These are phyloP conservation scores for Thozetella sp. DNA, from an alignment of 495 filamentous ascomycete species.

Conservation along the genomic window DNA sequence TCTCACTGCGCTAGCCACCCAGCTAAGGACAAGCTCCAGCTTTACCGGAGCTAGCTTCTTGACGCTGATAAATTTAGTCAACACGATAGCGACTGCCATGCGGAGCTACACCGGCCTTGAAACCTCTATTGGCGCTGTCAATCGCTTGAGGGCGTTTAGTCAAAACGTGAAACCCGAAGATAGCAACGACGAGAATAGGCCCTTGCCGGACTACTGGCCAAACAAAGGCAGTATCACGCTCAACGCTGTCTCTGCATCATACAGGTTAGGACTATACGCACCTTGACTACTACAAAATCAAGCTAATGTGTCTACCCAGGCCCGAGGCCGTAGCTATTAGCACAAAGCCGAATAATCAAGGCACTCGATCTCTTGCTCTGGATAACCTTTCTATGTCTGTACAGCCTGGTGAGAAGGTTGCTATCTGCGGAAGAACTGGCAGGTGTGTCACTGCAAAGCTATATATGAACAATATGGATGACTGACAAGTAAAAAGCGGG, in stretches of 20 bases:
- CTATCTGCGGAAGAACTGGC: constrained; percentile 38
- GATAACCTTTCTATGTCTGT: constrained; percentile 26
- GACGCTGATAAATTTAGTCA: constrained; percentile 17
- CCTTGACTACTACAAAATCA: neutral
- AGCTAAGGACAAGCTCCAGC: constrained; percentile 42
- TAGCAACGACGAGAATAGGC: constrained; percentile 35
- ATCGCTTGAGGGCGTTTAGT: constrained; percentile 49
- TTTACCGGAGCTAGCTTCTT: constrained; percentile 54
- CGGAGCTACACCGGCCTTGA: constrained; percentile 37
- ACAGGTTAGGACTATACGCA: constrained; percentile 6
- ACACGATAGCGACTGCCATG: constrained; percentile 10
- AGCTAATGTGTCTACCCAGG: neutral
- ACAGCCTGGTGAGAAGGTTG: constrained; percentile 30
- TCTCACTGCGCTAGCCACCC: constrained; percentile 46
- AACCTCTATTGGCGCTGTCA: constrained; percentile 53
- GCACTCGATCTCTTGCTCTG: constrained; percentile 9
- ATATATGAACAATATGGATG: neutral
- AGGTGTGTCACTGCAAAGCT: neutral
- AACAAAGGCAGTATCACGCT: constrained; percentile 18
- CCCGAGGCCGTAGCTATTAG: constrained; percentile 4
- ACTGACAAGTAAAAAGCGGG: constrained; percentile 15
- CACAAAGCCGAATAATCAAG: neutral
- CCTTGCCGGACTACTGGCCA: constrained; percentile 27
- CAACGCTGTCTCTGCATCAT: constrained; percentile 26
- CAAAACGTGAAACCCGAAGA: constrained; percentile 27